phyloP scores from a whole-genome alignment of 148 eudicot species.

The Gaultheria prostrata region DNA sequence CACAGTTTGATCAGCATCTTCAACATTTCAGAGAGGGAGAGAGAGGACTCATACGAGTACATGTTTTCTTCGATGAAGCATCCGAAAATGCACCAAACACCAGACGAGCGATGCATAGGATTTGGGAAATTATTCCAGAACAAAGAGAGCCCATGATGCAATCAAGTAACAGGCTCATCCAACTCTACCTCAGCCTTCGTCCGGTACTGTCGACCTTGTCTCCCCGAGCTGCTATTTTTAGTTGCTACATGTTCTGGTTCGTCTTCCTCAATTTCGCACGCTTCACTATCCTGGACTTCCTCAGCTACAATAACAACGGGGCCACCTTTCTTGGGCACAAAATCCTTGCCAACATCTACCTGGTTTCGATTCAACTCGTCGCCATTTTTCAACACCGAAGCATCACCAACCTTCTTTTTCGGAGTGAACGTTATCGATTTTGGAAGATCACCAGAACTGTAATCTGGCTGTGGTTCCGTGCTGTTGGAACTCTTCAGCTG shows the following conservation, averaged over 20 bases:
- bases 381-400: background rate
- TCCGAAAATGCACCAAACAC: background rate
- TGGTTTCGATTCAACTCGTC: constrained; percentile 20
- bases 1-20: too few relatives aligned
- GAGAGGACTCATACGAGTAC: background rate
- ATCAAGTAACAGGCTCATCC: constrained; percentile 33
- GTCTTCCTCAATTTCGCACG: constrained; percentile 73
- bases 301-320: constrained; percentile 9
- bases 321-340: background rate
- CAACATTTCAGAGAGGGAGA: background rate
- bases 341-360: constrained; percentile 22
- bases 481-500: constrained; percentile 24
- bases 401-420: constrained; percentile 28
- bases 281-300: constrained; percentile 31
- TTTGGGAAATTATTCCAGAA: background rate
- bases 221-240: constrained; percentile 27
- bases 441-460: constrained; percentile 23
- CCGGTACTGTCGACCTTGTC: constrained; percentile 57
- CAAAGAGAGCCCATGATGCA: background rate
- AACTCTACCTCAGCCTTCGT: constrained; percentile 28
- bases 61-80: background rate
- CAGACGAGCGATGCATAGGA: background rate
- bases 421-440: constrained; percentile 42
- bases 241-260: constrained; percentile 29
- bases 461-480: constrained; percentile 18